Base-by-base conservation (phyloP, 2,329 filamentous ascomycete genomes). In the Xylaria sp. region DNA sequence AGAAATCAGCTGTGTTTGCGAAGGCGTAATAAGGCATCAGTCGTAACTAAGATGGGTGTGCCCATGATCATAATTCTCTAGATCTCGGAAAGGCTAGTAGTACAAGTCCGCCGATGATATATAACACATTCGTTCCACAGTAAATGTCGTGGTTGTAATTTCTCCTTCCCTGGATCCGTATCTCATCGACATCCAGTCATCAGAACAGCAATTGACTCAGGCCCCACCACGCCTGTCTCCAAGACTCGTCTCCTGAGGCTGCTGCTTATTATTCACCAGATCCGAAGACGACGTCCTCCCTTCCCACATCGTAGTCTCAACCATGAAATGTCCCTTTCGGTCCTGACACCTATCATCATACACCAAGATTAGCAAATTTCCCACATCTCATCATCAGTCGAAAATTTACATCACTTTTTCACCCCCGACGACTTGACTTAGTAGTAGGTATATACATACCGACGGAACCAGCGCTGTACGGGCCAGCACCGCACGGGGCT, bases 271-370 rank as follows among this genome's bases (percentile, higher is more conserved):
- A 60, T 42, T 38, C 28, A 61, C 67, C 17, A 33, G 19, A 14
- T 53, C 38, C 25, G 47, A 19, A 15, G 42, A 19, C 28, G 47
- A 28, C 37, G 37, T 14, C 68, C 62, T 71, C 63, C 74, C 79
- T 75, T 89, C 86, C 87, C 86, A 89, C 45, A 82, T 80, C 12
- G 87, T 89, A 23, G 87, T 89, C 76, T 89, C 87, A 45, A 88
- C 83, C 73, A 79, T 83, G 69, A 89, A 89, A 7, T 61, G 77
- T 4, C 84, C 84, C 14, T 84, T 84, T 68, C 77, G 81, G 74
- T 88, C 86, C 61, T 78, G 77, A 73, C 87, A 89, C 68, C 87
- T 89, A 63, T 63, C 66, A 53, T 61, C 35, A 7, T 17, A 33
- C 14, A 2, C 31, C 7, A 12, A 28, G 23, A 59, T 55, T 19